These are phyloP conservation scores for Ganoderma sinense DNA, from an alignment of 1,284 basidiomycete species.

Conservation along the genomic window DNA sequence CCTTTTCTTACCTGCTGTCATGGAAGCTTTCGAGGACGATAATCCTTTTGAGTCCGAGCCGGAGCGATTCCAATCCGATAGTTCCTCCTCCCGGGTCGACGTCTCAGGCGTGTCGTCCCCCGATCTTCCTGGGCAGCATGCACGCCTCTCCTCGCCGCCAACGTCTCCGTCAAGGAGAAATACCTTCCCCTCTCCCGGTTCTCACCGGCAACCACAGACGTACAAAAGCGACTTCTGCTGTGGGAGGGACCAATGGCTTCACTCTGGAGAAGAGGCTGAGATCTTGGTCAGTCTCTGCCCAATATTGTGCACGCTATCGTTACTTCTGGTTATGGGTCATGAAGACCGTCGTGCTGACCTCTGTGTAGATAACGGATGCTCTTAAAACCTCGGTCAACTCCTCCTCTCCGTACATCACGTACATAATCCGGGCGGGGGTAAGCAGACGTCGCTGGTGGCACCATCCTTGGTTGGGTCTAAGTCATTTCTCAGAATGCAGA, in stretches of 20 bases:
- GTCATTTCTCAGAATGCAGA: constrained; percentile 69
- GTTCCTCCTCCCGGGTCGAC: constrained; percentile 69
- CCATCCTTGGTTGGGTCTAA: background rate
- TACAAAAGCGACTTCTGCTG: constrained; percentile 82
- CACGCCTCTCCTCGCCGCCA: constrained; percentile 44
- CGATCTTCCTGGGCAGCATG: constrained; percentile 43
- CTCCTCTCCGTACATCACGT: constrained; percentile 91
- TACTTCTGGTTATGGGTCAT: background rate
- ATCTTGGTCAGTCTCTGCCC: constrained; percentile 63
- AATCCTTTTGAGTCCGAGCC: constrained; percentile 80
- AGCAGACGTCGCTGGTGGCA: constrained; percentile 40
- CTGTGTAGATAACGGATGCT: constrained; percentile 86
- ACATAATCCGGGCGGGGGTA: constrained; percentile 93
- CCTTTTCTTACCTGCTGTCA: constrained; percentile 33
- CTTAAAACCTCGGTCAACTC: constrained; percentile 93
- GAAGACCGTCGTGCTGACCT: background rate
- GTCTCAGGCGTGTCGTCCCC: constrained; percentile 74
- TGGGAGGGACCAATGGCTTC: constrained; percentile 73
- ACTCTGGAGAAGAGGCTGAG: constrained; percentile 82
- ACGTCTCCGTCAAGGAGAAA: constrained; percentile 49
- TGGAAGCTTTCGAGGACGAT: constrained; percentile 81
- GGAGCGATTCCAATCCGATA: constrained; percentile 65
- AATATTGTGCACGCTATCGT: background rate
- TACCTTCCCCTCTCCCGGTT: constrained; percentile 62
- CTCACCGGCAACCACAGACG: constrained; percentile 57